phyloP scores from a whole-genome alignment of 2,329 filamentous ascomycete species.

The Helminthosporium solani region DNA sequence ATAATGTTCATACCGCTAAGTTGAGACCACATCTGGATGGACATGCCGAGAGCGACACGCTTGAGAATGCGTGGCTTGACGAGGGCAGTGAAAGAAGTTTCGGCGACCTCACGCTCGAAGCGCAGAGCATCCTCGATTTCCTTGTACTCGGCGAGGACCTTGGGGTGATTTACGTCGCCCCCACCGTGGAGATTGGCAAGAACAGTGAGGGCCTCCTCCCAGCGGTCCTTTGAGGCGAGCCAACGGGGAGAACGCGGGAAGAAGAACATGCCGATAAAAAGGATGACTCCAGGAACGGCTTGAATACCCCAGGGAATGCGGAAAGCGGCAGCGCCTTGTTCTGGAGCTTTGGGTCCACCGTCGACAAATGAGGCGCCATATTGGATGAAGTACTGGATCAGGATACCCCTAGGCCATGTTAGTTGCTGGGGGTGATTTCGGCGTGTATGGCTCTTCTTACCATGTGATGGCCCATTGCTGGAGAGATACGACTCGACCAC shows the following conservation, averaged over 20 bases:
- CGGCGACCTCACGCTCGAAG: slow-evolving; percentile 56
- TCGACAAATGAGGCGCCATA: slow-evolving; percentile 61
- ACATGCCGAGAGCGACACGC: slow-evolving; percentile 59
- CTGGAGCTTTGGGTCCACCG: slow-evolving; percentile 40
- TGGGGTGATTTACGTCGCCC: slow-evolving; percentile 58
- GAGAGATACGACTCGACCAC: slow-evolving; percentile 61
- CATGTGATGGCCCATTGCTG: slow-evolving; percentile 73
- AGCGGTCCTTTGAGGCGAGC: slow-evolving; percentile 67
- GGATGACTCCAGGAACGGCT: slow-evolving; percentile 43
- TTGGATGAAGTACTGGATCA: slow-evolving; percentile 67
- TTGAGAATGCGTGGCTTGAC: slow-evolving; percentile 55
- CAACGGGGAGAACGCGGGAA: slow-evolving; percentile 61
- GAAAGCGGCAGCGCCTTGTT: slow-evolving; percentile 48
- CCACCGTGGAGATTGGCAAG: slow-evolving; percentile 58
- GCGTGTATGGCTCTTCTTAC: slow-evolving; percentile 36
- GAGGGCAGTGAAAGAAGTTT: slow-evolving; percentile 53
- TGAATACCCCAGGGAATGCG: slow-evolving; percentile 48
- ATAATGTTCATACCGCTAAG: slow-evolving; percentile 62
- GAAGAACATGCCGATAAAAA: slow-evolving; percentile 45
- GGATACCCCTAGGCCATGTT: slow-evolving; percentile 51
- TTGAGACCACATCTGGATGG: slow-evolving; percentile 61
- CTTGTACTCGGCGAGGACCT: slow-evolving; percentile 63
- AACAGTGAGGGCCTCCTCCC: slow-evolving; percentile 62
- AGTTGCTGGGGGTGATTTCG: slow-evolving; percentile 16
- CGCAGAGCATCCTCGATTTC: slow-evolving; percentile 59